Conservation (phyloP, 148 eudicot species). For the Fagopyrum tataricum region DNA sequence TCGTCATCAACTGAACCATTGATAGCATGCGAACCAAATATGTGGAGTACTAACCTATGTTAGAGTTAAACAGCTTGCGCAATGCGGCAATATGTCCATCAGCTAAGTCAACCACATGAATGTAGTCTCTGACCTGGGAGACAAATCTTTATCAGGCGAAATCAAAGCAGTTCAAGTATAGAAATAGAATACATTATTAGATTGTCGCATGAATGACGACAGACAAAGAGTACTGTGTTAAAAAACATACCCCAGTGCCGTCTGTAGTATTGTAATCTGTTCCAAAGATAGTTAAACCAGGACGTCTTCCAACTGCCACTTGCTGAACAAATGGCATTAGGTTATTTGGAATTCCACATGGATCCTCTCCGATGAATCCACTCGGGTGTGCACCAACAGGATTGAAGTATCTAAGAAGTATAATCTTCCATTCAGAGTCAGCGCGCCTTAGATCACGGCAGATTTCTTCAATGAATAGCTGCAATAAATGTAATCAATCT, state of each 20-base stretch:
- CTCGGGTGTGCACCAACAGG: constrained; percentile 97
- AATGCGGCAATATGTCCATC: constrained; percentile 95
- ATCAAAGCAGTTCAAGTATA: background rate
- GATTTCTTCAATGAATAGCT: constrained; percentile 96
- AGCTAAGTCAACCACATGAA: constrained; percentile 95
- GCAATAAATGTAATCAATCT: constrained; percentile 15
- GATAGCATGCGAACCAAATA: too few relatives aligned
- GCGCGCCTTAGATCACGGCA: constrained; percentile 68
- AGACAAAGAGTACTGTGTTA: background rate
- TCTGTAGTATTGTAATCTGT: constrained; percentile 74
- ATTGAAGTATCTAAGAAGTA: constrained; percentile 89
- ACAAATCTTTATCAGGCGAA: background rate
- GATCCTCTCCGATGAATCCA: constrained; percentile 97
- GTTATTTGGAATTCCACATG: constrained; percentile 84
- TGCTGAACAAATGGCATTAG: constrained; percentile 97
- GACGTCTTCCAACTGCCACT: constrained; percentile 94
- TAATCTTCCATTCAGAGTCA: constrained; percentile 74
- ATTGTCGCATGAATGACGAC: background rate
- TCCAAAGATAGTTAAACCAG: constrained; percentile 77
- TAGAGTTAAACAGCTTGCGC: constrained; percentile 57
- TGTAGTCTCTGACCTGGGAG: constrained; percentile 88
- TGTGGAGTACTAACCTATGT: constrained; percentile 13
- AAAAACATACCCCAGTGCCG: constrained; percentile 83
- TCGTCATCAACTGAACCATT: too few relatives aligned
- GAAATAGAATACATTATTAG: background rate